Evolutionary conservation across 1,284 basidiomycete genomes (phyloP).

Genomic region (Wallemia ichthyophaga): DNA sequence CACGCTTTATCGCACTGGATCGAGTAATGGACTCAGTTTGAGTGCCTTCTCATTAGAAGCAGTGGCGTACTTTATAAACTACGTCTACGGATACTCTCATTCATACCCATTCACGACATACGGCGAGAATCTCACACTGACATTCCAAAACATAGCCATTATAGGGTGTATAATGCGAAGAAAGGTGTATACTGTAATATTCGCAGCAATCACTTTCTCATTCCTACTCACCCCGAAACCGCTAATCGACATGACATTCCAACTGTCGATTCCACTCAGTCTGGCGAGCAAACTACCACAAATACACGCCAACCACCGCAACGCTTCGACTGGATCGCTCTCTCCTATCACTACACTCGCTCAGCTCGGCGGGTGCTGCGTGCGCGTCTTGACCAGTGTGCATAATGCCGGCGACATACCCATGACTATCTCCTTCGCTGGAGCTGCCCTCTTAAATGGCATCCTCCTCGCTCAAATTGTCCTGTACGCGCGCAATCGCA

Average conservation of each 20-base stretch:
- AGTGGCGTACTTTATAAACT: constrained; percentile 51
- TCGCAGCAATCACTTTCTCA: constrained; percentile 9
- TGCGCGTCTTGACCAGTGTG: constrained; percentile 64
- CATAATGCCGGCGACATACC: background rate
- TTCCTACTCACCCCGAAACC: constrained; percentile 8
- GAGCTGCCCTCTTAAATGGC: background rate
- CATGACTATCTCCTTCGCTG: background rate
- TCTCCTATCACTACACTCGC: constrained; percentile 61
- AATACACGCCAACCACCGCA: constrained; percentile 42
- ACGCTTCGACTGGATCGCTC: constrained; percentile 56
- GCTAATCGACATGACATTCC: constrained; percentile 1
- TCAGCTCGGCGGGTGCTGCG: constrained; percentile 52
- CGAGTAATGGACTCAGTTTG: constrained; percentile 3
- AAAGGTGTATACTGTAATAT: constrained; percentile 20
- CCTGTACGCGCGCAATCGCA: background rate
- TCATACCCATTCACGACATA: constrained; percentile 79
- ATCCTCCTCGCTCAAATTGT: background rate
- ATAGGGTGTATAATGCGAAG: constrained; percentile 41
- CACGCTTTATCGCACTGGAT: constrained; percentile 16
- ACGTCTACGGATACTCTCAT: constrained; percentile 56
- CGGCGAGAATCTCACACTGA: constrained; percentile 70
- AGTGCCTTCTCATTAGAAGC: constrained; percentile 31
- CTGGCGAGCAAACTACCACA: constrained; percentile 63
- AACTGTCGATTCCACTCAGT: constrained; percentile 37
- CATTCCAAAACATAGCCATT: constrained; percentile 50